These are phyloP conservation scores for Peziza echinospora DNA, from an alignment of 495 filamentous ascomycete species.

Conservation along the genomic window DNA sequence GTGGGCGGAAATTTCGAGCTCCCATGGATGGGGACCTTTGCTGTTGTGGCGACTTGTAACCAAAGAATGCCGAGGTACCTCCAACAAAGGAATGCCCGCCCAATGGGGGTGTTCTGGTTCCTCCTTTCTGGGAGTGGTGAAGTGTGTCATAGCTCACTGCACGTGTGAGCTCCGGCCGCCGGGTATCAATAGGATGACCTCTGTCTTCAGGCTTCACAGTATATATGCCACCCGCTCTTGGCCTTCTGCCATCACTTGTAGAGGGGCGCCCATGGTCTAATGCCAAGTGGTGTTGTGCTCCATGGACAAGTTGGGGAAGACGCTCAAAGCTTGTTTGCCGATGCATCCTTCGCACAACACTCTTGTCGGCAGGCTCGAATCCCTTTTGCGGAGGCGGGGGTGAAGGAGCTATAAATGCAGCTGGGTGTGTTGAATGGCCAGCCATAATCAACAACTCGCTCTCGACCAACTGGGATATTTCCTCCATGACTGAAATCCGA, in stretches of 20 bases:
- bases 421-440: no score
- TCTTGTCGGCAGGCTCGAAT: no score
- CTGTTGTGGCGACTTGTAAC: not conserved
- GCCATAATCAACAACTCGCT: not conserved
- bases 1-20: not conserved
- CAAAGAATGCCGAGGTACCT: no score
- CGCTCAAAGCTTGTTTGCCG: not conserved
- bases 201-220: not conserved
- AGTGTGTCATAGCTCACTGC: not conserved
- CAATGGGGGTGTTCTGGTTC: no score
- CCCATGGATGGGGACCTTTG: not conserved
- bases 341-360: not conserved
- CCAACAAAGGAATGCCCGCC: no score
- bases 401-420: no score
- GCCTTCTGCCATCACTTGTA: not conserved
- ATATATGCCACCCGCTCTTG: not conserved
- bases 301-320: not conserved
- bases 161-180: not conserved
- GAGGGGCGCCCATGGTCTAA: not conserved
- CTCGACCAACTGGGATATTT: not conserved
- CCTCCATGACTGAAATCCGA: not conserved
- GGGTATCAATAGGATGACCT: not conserved
- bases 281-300: not conserved
- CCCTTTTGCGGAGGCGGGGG: no score
- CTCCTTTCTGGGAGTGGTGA: no score